phyloP scores from a whole-genome alignment of 2,329 filamentous ascomycete genomes.

The Aspergillus alliaceus region DNA sequence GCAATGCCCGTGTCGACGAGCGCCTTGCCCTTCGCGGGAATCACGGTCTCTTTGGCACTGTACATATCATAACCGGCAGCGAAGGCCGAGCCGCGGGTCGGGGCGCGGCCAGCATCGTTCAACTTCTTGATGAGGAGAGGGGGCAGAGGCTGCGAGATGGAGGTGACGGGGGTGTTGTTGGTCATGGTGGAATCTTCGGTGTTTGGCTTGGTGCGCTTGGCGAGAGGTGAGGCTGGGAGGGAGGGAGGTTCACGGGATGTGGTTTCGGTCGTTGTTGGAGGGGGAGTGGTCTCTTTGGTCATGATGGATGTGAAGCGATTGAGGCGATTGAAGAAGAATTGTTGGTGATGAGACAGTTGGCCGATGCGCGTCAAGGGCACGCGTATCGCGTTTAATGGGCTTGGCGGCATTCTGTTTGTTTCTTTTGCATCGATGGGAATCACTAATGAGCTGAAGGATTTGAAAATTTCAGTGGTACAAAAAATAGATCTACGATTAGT shows the following conservation, averaged over 20 bases:
- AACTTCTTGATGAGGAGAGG: conserved; percentile 86
- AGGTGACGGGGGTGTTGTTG: conserved; percentile 30
- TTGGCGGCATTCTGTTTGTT: conserved; percentile 12
- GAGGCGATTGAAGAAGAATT: conserved; percentile 1
- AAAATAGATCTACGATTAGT: too few relatives aligned
- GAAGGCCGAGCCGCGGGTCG: conserved; percentile 83
- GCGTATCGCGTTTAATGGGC: conserved; percentile 22
- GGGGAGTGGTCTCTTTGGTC: conserved; percentile 43
- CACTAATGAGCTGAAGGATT: too few relatives aligned
- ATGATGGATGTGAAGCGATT: conserved; percentile 28
- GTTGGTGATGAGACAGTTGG: background rate
- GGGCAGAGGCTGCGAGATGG: conserved; percentile 49
- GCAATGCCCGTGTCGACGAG: conserved; percentile 88
- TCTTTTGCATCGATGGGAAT: conserved; percentile 3
- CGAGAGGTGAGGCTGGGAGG: conserved; percentile 69
- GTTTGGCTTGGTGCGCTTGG: conserved; percentile 74
- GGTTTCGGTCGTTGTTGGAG: conserved; percentile 22
- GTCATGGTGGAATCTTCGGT: conserved; percentile 23
- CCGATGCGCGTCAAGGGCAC: conserved; percentile 22
- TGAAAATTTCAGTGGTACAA: background rate
- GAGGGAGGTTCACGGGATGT: conserved; percentile 52
- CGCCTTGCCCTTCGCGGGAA: conserved; percentile 80
- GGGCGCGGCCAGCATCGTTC: conserved; percentile 72
- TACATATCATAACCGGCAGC: conserved; percentile 96
- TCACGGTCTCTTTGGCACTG: conserved; percentile 67